A percentile compares a stretch with the other conserved stretches of the same genome.
Evolutionary conservation across 2,329 filamentous ascomycete species (phyloP).

Genomic region (Iodosphaeria phyllophila): DNA sequence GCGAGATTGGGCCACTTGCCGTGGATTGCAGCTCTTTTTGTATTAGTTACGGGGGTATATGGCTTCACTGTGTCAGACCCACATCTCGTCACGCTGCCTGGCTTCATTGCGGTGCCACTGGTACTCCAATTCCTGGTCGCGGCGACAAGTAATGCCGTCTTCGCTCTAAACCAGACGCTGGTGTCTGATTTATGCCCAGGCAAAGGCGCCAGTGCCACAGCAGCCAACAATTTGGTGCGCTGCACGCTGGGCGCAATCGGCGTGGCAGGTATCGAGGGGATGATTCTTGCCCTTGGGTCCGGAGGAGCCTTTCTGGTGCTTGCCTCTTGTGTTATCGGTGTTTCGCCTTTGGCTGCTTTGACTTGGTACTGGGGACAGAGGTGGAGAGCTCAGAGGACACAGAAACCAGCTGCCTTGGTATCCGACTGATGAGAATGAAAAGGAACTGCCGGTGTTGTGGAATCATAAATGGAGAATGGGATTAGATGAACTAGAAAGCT

Average conservation of each 20-base stretch:
- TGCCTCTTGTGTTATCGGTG: constrained; percentile 4
- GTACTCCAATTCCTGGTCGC: constrained; percentile 16
- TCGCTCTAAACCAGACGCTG: constrained; percentile 15
- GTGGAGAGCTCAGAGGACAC: constrained; percentile 1
- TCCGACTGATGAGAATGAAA: too few relatives aligned
- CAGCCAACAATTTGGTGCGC: constrained; percentile 16
- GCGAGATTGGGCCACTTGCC: constrained; percentile 19
- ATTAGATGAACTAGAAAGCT: too few relatives aligned
- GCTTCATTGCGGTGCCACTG: constrained; percentile 11
- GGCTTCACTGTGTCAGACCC: constrained; percentile 13
- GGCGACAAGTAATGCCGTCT: constrained; percentile 16
- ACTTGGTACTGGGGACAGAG: constrained; percentile 1
- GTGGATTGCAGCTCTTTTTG: constrained; percentile 19
- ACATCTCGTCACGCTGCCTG: constrained; percentile 3
- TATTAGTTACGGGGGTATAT: constrained; percentile 15
- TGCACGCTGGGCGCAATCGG: constrained; percentile 13
- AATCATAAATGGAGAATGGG: too few relatives aligned
- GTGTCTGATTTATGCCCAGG: constrained; percentile 15
- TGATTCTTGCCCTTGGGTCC: constrained; percentile 4
- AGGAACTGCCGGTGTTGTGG: too few relatives aligned
- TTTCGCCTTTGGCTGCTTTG: constrained; percentile 1
- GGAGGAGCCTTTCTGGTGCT: constrained; percentile 5
- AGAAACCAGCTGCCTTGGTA: too few relatives aligned
- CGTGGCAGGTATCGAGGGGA: constrained; percentile 7
- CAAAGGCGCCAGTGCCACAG: constrained; percentile 13